phyloP scores from a whole-genome alignment of 1,284 basidiomycete species.

The Leucoagaricus sp. region DNA sequence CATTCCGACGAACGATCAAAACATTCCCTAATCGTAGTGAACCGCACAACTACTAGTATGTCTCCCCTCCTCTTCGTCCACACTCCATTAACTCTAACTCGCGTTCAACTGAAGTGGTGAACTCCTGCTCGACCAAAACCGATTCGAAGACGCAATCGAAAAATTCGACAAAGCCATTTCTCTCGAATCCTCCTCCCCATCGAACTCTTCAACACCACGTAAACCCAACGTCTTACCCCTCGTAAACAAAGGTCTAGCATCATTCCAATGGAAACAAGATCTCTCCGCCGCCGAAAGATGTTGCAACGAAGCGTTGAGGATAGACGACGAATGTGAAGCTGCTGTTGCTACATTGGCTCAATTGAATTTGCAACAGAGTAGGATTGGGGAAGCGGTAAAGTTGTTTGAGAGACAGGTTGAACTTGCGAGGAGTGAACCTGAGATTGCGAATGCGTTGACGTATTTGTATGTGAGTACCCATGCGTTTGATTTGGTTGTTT shows the following conservation, averaged over 20 bases:
- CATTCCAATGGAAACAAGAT: conserved; percentile 98
- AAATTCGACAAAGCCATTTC: conserved; percentile 95
- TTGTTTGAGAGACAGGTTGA: conserved; percentile 88
- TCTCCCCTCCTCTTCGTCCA: conserved; percentile 17
- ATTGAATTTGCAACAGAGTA: conserved; percentile 89
- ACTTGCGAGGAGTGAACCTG: conserved; percentile 89
- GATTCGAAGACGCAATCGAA: conserved; percentile 90
- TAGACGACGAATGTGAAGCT: conserved; percentile 95
- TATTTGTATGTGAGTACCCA: conserved; percentile 88
- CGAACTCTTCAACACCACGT: conserved; percentile 51
- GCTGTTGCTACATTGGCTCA: conserved; percentile 97
- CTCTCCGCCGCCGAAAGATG: conserved; percentile 80
- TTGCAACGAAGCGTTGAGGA: conserved; percentile 84
- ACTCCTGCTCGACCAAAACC: conserved; percentile 90
- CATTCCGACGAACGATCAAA: conserved; percentile 83
- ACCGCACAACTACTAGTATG: conserved; percentile 91
- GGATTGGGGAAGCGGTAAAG: conserved; percentile 84
- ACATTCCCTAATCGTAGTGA: conserved; percentile 85
- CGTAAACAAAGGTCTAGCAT: conserved; percentile 95
- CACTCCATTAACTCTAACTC: neutral
- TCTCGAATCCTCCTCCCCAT: no score
- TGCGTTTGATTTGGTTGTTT: conserved; percentile 35
- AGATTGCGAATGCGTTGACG: conserved; percentile 87
- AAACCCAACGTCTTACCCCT: conserved; percentile 81
- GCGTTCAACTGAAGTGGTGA: conserved; percentile 75